Conservation (phyloP, 2,329 filamentous ascomycete species). For the Elsinoe necatrix region DNA sequence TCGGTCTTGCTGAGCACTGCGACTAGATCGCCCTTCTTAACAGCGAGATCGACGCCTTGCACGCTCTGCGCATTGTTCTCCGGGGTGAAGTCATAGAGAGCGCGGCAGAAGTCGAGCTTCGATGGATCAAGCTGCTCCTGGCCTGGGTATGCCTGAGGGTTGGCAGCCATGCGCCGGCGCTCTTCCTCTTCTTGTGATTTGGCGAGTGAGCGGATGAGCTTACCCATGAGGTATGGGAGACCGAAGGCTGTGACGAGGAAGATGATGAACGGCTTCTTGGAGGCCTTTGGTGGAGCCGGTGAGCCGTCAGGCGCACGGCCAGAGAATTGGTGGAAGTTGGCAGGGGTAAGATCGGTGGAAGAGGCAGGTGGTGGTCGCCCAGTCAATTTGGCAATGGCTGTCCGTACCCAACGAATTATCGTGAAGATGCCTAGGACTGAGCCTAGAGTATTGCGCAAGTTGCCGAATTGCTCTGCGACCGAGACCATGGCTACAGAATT, state of each 20-base stretch:
- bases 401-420: slow-evolving; percentile 87
- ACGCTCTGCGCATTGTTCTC: slow-evolving; percentile 47
- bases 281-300: slow-evolving; percentile 61
- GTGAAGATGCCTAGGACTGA: slow-evolving; percentile 94
- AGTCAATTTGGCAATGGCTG: slow-evolving; percentile 82
- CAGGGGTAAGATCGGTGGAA: slow-evolving; percentile 76
- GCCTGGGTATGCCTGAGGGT: slow-evolving; percentile 38
- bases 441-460: slow-evolving; percentile 83
- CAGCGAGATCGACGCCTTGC: slow-evolving; percentile 74
- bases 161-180: slow-evolving; percentile 48
- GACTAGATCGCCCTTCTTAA: slow-evolving; percentile 91
- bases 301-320: slow-evolving; percentile 56
- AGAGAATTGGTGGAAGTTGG: slow-evolving; percentile 77
- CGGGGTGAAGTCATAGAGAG: slow-evolving; percentile 88
- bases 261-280: slow-evolving; percentile 91
- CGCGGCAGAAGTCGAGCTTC: slow-evolving; percentile 93
- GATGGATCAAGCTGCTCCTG: slow-evolving; percentile 63
- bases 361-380: slow-evolving; percentile 84
- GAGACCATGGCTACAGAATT: slow-evolving; percentile 75
- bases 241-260: slow-evolving; percentile 93
- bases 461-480: slow-evolving; percentile 94
- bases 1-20: slow-evolving; percentile 89
- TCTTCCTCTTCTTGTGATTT: slow-evolving; percentile 79
- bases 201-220: slow-evolving; percentile 79
- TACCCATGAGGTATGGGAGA: slow-evolving; percentile 92